A percentile compares a stretch with the other conserved stretches of the same genome.
Conservation (phyloP, 768 basidiomycete genomes). For the Leucosporidium creatinivorum region DNA sequence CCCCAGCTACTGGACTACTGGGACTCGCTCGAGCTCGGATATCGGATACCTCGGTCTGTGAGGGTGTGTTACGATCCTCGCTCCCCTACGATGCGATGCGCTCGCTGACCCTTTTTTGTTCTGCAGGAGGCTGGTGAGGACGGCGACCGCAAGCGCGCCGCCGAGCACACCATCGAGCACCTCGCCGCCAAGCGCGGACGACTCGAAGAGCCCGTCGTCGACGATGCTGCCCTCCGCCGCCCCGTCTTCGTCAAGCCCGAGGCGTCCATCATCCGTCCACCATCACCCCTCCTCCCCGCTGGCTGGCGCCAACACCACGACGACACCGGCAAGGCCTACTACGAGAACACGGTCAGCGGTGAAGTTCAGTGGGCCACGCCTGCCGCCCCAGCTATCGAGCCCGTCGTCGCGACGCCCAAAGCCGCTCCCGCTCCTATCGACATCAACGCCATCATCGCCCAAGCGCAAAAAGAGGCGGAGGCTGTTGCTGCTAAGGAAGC, state of each 20-base stretch:
- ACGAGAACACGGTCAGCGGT: conserved; percentile 3
- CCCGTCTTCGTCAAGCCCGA: conserved; percentile 15
- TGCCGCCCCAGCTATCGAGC: conserved; percentile 42
- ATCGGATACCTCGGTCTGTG: conserved; percentile 66
- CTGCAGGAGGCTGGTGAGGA: conserved; percentile 14
- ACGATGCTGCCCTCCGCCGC: not conserved
- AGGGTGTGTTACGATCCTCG: not conserved
- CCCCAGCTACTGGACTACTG: conserved; percentile 69
- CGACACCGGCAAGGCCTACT: not conserved
- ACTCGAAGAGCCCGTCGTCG: not conserved
- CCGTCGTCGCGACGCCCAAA: conserved; percentile 9
- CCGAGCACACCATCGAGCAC: conserved; percentile 21
- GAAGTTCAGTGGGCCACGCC: not conserved
- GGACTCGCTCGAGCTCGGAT: conserved; percentile 66
- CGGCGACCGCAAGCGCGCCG: conserved; percentile 16
- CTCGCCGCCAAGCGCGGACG: conserved; percentile 24
- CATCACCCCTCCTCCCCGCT: conserved; percentile 5
- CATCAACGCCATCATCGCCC: conserved; percentile 42
- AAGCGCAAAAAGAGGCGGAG: conserved; percentile 39
- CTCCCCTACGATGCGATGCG: not conserved
- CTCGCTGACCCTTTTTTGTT: not conserved
- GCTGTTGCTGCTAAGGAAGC: conserved; percentile 31
- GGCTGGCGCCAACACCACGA: conserved; percentile 17
- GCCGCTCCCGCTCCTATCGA: conserved; percentile 7
- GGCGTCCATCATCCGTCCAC: not conserved